Conservation (phyloP, 1,139 yeast species). For the Tardiomyces depauwii region DNA sequence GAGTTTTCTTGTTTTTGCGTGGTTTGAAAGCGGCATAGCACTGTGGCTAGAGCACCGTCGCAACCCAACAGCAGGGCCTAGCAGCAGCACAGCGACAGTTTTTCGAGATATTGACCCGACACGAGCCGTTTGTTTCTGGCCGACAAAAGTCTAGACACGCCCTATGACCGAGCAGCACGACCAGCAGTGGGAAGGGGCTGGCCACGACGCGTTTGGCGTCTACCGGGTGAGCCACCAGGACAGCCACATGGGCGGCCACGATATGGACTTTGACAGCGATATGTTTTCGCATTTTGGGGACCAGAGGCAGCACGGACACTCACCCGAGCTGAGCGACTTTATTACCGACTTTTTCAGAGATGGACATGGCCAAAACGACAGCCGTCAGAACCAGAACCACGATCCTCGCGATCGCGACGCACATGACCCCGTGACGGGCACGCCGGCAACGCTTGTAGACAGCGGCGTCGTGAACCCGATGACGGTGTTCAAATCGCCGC, state of each 20-base stretch:
- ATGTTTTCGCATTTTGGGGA: not conserved
- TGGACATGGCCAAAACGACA: not conserved
- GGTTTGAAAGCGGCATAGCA: too few species aligned
- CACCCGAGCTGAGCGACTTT: not conserved
- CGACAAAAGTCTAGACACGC: too few species aligned
- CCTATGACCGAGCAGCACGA: not conserved
- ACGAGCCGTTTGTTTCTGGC: too few species aligned
- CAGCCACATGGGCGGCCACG: not conserved
- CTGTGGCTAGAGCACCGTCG: too few species aligned
- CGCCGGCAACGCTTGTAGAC: not conserved
- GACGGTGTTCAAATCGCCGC: not conserved
- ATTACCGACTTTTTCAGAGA: not conserved
- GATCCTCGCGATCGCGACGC: too few species aligned
- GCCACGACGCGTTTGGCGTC: not conserved
- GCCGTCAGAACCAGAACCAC: too few species aligned
- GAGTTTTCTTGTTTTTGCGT: too few species aligned
- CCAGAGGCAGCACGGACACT: not conserved
- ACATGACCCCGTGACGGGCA: not conserved
- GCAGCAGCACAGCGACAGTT: not conserved
- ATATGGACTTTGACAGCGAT: not conserved
- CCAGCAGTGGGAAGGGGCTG: not conserved
- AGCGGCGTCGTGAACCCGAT: not conserved
- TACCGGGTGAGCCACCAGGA: not conserved
- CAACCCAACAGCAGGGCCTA: not conserved
- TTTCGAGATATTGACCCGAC: too few species aligned